Percentiles rank a stretch among this genome's conserved stretches.
These are phyloP conservation scores for peach (Prunus persica) DNA, from an alignment of 306 rosid genomes.

Conservation along the genomic window Prunus_persica_NCBIv2 NC_034011.1:17814501-17815000, in stretches of 20 bases:
- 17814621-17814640: neutral
- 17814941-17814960: no score
- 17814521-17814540: conserved; percentile 97
- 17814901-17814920: neutral
- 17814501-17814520: conserved; percentile 85
- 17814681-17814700: neutral
- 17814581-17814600: neutral
- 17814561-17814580: neutral
- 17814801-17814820: neutral
- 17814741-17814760: neutral
- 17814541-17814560: conserved; percentile 95
- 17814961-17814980: no score
- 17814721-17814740: neutral
- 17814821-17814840: neutral
- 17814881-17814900: neutral
- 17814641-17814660: neutral
- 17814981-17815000: no score
- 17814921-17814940: no score
- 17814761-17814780: neutral
- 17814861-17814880: neutral
- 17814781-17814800: neutral
- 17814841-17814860: neutral
- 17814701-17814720: neutral
- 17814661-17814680: neutral
- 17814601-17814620: neutral